These are phyloP conservation scores for Arbutus unedo DNA, from an alignment of 148 eudicot species.

Conservation along the genomic window DNA sequence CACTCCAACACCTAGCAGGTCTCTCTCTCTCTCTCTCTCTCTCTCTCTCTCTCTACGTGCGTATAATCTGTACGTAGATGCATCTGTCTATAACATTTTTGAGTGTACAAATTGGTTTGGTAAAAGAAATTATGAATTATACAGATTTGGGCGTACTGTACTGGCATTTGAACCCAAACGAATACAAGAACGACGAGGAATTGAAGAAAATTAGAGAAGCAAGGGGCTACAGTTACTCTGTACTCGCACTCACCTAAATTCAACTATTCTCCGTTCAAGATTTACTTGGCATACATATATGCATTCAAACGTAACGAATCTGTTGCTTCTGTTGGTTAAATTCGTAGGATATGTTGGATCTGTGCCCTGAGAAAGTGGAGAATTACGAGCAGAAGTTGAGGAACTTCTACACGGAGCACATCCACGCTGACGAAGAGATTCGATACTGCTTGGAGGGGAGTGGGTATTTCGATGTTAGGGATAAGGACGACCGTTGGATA, in stretches of 20 bases:
- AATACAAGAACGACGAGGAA: conserved; percentile 72
- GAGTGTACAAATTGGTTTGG: background rate
- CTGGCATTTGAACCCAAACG: conserved; percentile 70
- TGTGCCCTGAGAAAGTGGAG: conserved; percentile 88
- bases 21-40: conserved; percentile 1
- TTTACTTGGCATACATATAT: background rate
- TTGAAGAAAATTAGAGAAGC: conserved; percentile 59
- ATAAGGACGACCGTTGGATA: conserved; percentile 85
- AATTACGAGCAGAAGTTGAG: conserved; percentile 89
- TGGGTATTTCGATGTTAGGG: conserved; percentile 91
- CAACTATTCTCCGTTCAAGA: background rate
- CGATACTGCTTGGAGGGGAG: conserved; percentile 91
- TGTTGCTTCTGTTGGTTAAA: background rate
- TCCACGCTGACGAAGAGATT: conserved; percentile 88
- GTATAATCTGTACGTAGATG: background rate
- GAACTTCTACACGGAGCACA: conserved; percentile 88
- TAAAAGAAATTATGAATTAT: background rate
- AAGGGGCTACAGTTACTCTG: conserved; percentile 77
- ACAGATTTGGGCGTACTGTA: conserved; percentile 68
- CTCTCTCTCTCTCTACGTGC: background rate
- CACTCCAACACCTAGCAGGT: conserved; percentile 61
- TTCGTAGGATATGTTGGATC: conserved; percentile 73
- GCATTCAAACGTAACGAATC: too few relatives aligned
- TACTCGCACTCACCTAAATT: conserved; percentile 10
- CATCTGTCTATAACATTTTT: background rate